phyloP scores from a whole-genome alignment of 2,329 filamentous ascomycete species.

The Trichoderma hamatum region DNA sequence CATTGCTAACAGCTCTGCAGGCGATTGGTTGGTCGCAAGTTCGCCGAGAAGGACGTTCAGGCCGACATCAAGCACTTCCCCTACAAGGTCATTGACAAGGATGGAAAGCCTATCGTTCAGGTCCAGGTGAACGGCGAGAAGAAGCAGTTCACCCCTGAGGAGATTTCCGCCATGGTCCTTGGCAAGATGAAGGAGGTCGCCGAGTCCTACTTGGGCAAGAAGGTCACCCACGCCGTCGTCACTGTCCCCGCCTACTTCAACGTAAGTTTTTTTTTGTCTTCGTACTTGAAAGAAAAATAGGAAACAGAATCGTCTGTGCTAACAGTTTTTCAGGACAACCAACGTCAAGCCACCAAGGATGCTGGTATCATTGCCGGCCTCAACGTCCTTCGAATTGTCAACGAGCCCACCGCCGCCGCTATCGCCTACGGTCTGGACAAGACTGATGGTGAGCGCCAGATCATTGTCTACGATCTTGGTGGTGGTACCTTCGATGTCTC shows the following conservation, averaged over 20 bases:
- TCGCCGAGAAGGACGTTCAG: slow-evolving; percentile 82
- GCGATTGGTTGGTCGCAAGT: slow-evolving; percentile 85
- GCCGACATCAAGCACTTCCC: slow-evolving; percentile 97
- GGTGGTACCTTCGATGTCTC: slow-evolving; percentile 95
- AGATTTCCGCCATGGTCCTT: slow-evolving; percentile 79
- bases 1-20: slow-evolving; percentile 45
- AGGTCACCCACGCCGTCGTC: slow-evolving; percentile 85
- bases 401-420: slow-evolving; percentile 93
- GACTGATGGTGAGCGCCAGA: slow-evolving; percentile 80
- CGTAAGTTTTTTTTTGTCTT: slow-evolving; percentile 40
- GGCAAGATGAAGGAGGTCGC: slow-evolving; percentile 85
- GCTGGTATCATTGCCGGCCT: slow-evolving; percentile 89
- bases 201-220: slow-evolving; percentile 78
- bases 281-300: not conserved
- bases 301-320: slow-evolving; percentile 24
- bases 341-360: slow-evolving; percentile 96
- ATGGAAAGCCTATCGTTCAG: slow-evolving; percentile 84
- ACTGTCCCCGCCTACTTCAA: slow-evolving; percentile 98
- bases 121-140: slow-evolving; percentile 67
- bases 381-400: slow-evolving; percentile 94
- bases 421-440: slow-evolving; percentile 94
- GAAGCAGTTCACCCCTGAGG: slow-evolving; percentile 79
- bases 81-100: slow-evolving; percentile 88
- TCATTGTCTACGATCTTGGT: slow-evolving; percentile 92
- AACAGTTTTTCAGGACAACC: slow-evolving; percentile 65